Evolutionary conservation across 352 stramenopile genomes (phyloP).

Genomic region (Globisporangium parvum): DNA sequence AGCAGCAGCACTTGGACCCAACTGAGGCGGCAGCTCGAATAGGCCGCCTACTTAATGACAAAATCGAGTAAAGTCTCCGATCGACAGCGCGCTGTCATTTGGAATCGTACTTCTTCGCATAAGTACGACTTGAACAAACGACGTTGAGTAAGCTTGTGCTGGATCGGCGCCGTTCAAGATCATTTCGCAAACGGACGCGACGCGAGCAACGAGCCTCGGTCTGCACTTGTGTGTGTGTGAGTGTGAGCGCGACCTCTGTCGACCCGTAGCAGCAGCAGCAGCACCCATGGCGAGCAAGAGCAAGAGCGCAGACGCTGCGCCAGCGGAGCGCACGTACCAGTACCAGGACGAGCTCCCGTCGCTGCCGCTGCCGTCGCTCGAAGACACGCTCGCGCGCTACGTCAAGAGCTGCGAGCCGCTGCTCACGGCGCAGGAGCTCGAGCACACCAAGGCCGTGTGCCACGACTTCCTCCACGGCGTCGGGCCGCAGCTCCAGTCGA

Average conservation of each 20-base stretch:
- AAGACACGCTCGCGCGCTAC: conserved; percentile 92
- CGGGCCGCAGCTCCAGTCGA: conserved; percentile 86
- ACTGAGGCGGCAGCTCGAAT: no score
- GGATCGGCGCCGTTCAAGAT: background rate
- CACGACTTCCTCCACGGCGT: conserved; percentile 88
- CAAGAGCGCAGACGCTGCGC: background rate
- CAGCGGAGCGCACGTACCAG: conserved; percentile 62
- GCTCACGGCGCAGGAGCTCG: conserved; percentile 81
- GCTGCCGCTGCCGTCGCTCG: conserved; percentile 91
- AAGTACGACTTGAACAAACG: no score
- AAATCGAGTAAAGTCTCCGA: no score
- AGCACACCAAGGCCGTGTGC: conserved; percentile 87
- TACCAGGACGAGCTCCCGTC: conserved; percentile 86
- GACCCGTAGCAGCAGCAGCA: no score
- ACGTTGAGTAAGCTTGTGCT: no score
- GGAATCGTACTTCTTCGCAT: no score
- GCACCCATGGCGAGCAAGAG: conserved; percentile 10
- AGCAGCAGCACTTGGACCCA: no score
- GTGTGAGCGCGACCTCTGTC: background rate
- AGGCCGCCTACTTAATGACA: no score
- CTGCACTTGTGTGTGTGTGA: no score
- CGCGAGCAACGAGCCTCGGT: background rate
- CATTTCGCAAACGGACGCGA: conserved; percentile 5
- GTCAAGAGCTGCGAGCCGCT: conserved; percentile 90
- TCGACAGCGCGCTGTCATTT: no score